Percentiles rank a stretch among this genome's conserved stretches.
Conservation (phyloP, 169 alveolate species). For the Babesia gibsoni region DNA sequence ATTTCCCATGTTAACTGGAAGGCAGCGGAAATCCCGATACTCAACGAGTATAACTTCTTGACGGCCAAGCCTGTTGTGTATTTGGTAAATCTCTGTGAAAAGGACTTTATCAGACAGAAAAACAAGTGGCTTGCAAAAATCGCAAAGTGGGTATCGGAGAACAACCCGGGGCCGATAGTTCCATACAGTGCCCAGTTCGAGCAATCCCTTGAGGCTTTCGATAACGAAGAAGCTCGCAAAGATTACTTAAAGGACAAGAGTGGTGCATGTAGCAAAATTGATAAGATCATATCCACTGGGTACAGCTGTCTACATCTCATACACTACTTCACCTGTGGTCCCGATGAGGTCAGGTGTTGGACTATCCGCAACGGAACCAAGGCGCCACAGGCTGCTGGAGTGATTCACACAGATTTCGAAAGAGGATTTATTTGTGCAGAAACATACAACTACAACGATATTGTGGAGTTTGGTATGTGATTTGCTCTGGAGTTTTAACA, state of each 20-base stretch:
- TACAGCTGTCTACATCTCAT: constrained; percentile 90
- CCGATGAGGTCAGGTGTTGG: constrained; percentile 99
- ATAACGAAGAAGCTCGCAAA: constrained; percentile 81
- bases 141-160: constrained; percentile 94
- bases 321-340: constrained; percentile 99
- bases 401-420: constrained; percentile 96
- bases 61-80: constrained; percentile 99
- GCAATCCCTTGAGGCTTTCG: constrained; percentile 83
- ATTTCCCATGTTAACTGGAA: constrained; percentile 89
- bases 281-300: constrained; percentile 95
- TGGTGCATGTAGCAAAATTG: constrained; percentile 85
- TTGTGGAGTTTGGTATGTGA: constrained; percentile 77
- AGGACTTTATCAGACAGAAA: constrained; percentile 94
- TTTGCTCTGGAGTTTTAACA: neutral
- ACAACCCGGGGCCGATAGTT: constrained; percentile 96
- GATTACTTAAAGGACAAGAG: constrained; percentile 77
- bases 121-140: constrained; percentile 95
- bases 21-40: constrained; percentile 85
- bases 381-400: constrained; percentile 96
- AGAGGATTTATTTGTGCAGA: constrained; percentile 99
- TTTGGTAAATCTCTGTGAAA: constrained; percentile 92
- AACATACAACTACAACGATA: constrained; percentile 87
- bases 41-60: constrained; percentile 90
- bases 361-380: constrained; percentile 93
- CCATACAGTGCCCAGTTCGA: constrained; percentile 98